phyloP scores from a whole-genome alignment of 2,329 filamentous ascomycete genomes.

The Colletotrichum tropicicola region DNA sequence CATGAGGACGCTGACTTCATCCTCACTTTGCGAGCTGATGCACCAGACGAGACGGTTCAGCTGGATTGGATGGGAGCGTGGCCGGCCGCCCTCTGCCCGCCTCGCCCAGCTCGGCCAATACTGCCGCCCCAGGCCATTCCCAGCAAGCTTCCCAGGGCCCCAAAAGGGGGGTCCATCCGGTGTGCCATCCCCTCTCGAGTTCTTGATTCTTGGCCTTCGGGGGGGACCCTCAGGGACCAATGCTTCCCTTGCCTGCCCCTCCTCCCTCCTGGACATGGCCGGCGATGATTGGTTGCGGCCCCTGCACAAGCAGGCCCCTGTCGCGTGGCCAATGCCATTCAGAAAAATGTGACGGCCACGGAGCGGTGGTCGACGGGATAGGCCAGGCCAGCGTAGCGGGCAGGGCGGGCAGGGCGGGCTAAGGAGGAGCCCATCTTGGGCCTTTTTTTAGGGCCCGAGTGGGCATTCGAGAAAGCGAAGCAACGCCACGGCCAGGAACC shows the following conservation, averaged over 20 bases:
- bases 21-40: constrained; percentile 7
- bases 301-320: constrained; percentile 19
- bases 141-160: constrained; percentile 1
- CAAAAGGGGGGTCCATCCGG: neutral
- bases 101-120: neutral
- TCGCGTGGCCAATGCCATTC: constrained; percentile 8
- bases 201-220: neutral
- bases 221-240: constrained; percentile 1
- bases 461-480: neutral
- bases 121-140: neutral
- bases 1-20: neutral
- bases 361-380: neutral
- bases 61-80: constrained; percentile 1
- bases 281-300: constrained; percentile 15
- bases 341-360: constrained; percentile 14
- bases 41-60: neutral
- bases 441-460: neutral
- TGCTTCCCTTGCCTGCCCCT: constrained; percentile 1
- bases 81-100: neutral
- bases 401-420: too few species aligned
- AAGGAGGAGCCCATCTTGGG: too few species aligned
- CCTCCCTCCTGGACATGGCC: neutral
- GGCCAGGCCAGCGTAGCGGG: too few species aligned
- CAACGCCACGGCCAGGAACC: neutral
- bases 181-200: neutral